Conservation (phyloP, 2,329 filamentous ascomycete species). For the Phialophora expanda region DNA sequence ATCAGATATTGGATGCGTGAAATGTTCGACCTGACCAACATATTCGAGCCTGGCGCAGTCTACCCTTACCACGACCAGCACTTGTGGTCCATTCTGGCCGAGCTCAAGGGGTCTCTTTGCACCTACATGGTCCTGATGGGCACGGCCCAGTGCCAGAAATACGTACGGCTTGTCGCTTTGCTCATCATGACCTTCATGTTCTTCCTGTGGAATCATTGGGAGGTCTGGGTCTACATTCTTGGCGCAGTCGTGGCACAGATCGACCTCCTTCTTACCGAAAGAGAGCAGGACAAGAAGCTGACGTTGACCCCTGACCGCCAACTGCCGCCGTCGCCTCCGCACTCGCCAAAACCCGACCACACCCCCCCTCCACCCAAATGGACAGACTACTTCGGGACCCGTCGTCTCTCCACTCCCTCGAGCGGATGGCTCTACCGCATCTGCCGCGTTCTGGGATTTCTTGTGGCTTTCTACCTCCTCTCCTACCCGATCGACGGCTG, state of each 20-base stretch:
- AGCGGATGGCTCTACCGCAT: neutral
- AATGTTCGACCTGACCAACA: slow-evolving; percentile 38
- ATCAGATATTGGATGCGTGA: slow-evolving; percentile 46
- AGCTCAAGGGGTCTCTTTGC: slow-evolving; percentile 53
- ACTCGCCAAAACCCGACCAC: slow-evolving; percentile 30
- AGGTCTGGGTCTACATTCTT: slow-evolving; percentile 51
- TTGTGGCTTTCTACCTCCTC: slow-evolving; percentile 52
- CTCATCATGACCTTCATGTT: slow-evolving; percentile 47
- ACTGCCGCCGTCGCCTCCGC: slow-evolving; percentile 33
- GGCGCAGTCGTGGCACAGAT: slow-evolving; percentile 53
- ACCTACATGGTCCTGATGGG: slow-evolving; percentile 51
- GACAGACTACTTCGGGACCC: slow-evolving; percentile 1
- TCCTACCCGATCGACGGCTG: slow-evolving; percentile 49
- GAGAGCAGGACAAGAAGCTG: slow-evolving; percentile 43
- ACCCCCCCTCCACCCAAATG: slow-evolving; percentile 25
- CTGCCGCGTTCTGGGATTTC: slow-evolving; percentile 42
- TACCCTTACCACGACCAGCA: slow-evolving; percentile 52
- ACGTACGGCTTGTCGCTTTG: slow-evolving; percentile 46
- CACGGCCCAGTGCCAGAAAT: slow-evolving; percentile 46
- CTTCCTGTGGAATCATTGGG: slow-evolving; percentile 53
- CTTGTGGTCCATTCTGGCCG: slow-evolving; percentile 55
- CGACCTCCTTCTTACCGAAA: slow-evolving; percentile 45
- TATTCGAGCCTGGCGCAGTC: slow-evolving; percentile 34
- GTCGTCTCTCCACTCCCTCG: neutral
- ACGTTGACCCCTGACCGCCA: slow-evolving; percentile 19